Conservation (phyloP, 768 basidiomycete genomes). For the Holtermannia corniformis region DNA sequence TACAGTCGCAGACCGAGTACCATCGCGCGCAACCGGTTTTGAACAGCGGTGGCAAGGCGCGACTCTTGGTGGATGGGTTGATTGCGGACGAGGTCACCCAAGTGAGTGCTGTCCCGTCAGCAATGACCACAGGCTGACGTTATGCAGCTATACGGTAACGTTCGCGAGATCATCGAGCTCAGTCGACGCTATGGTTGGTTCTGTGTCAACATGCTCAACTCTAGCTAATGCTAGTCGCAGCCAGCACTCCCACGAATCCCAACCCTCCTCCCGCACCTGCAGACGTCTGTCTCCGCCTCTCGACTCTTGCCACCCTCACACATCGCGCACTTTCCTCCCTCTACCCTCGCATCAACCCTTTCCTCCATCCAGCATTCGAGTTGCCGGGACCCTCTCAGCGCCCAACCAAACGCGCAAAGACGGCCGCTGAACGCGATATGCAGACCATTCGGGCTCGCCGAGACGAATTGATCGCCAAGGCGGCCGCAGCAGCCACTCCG, state of each 20-base stretch:
- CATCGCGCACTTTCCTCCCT: slow-evolving; percentile 9
- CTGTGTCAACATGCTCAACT: not conserved
- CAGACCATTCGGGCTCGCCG: slow-evolving; percentile 21
- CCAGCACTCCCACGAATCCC: slow-evolving; percentile 7
- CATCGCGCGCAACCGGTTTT: no score
- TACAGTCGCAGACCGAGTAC: no score
- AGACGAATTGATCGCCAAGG: slow-evolving; percentile 26
- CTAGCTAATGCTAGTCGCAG: not conserved
- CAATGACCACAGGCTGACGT: not conserved
- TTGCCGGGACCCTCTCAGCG: not conserved
- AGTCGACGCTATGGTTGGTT: slow-evolving; percentile 13
- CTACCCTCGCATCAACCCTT: slow-evolving; percentile 5
- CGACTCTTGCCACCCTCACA: slow-evolving; percentile 9
- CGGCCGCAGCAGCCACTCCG: slow-evolving; percentile 1
- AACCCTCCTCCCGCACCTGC: slow-evolving; percentile 7
- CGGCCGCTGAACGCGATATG: slow-evolving; percentile 30
- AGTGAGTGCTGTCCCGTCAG: not conserved
- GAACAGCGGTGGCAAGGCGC: not conserved
- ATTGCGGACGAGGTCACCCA: not conserved
- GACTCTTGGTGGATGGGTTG: not conserved
- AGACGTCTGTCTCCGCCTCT: slow-evolving; percentile 11
- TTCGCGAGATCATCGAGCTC: slow-evolving; percentile 18
- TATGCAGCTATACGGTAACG: slow-evolving; percentile 11
- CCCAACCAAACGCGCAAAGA: slow-evolving; percentile 3
- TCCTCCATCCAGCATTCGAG: not conserved